Percentiles rank a stretch among this genome's conserved stretches.
Conservation (phyloP, 371 early-diverging fungal genomes). For the Syncephalastrum monosporum region DNA sequence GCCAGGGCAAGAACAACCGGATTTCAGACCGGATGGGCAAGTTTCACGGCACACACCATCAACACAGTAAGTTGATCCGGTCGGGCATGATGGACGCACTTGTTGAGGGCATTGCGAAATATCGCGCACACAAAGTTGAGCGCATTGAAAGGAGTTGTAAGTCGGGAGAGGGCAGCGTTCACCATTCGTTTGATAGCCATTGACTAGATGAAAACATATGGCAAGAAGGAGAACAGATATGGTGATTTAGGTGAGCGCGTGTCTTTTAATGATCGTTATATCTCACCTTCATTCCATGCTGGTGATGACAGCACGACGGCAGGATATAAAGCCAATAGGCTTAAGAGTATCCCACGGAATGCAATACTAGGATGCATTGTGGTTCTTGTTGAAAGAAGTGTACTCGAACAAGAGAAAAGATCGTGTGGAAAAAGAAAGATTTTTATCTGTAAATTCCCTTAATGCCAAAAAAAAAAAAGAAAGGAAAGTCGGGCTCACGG, state of each 20-base stretch:
- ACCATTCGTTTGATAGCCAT: constrained; percentile 44
- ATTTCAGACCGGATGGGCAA: constrained; percentile 29
- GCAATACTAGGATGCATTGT: too few species aligned
- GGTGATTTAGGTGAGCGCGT: background rate
- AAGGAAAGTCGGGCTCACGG: too few species aligned
- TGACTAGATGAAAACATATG: constrained; percentile 30
- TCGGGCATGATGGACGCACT: constrained; percentile 37
- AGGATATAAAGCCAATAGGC: background rate
- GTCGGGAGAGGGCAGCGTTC: constrained; percentile 42
- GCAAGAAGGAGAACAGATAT: background rate
- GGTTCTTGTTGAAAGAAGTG: too few species aligned
- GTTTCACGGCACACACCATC: constrained; percentile 50
- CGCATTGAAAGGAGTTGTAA: constrained; percentile 41
- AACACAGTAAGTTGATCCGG: constrained; percentile 43
- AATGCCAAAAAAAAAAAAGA: too few species aligned
- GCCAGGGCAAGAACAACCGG: constrained; percentile 44
- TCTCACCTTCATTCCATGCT: constrained; percentile 16
- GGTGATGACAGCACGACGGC: constrained; percentile 7
- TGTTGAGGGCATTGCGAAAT: constrained; percentile 36
- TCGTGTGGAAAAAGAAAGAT: too few species aligned
- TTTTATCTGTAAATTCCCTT: too few species aligned
- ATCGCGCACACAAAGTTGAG: constrained; percentile 51
- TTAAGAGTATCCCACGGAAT: background rate
- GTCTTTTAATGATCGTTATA: background rate
- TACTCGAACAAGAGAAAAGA: too few species aligned